phyloP scores from a whole-genome alignment of 805 yeast species.

The Myxozyma sirexii region DNA sequence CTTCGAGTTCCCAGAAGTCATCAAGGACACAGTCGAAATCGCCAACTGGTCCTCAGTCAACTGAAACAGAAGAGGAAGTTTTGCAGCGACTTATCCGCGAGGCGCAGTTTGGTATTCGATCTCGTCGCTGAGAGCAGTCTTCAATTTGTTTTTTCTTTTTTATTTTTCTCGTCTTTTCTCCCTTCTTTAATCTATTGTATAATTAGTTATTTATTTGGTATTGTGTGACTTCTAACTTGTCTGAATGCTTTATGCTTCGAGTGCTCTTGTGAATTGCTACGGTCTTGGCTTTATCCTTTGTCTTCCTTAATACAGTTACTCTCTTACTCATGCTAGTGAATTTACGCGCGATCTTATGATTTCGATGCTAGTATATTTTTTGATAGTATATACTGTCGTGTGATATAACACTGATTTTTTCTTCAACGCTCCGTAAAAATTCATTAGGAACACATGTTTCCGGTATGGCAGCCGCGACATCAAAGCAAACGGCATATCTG shows the following conservation, averaged over 20 bases:
- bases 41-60: not conserved
- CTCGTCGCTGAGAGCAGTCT: conserved; percentile 16
- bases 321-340: not conserved
- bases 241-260: not conserved
- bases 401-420: too few species aligned
- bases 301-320: too few species aligned
- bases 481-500: not conserved
- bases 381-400: too few species aligned
- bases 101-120: conserved; percentile 32
- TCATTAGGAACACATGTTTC: too few species aligned
- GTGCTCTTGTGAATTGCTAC: too few species aligned
- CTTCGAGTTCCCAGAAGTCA: not conserved
- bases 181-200: not conserved
- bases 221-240: not conserved
- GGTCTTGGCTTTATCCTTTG: too few species aligned
- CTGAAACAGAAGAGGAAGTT: conserved; percentile 11
- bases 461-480: too few species aligned
- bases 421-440: too few species aligned
- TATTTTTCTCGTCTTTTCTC: not conserved
- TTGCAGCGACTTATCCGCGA: conserved; percentile 27
- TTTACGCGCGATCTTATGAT: too few species aligned
- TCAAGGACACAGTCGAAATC: not conserved
- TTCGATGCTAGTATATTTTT: too few species aligned
- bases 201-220: not conserved
- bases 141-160: not conserved